Evolutionary conservation across 345 rosid species (phyloP).

Genomic region (Melastoma malabathricum): DNA sequence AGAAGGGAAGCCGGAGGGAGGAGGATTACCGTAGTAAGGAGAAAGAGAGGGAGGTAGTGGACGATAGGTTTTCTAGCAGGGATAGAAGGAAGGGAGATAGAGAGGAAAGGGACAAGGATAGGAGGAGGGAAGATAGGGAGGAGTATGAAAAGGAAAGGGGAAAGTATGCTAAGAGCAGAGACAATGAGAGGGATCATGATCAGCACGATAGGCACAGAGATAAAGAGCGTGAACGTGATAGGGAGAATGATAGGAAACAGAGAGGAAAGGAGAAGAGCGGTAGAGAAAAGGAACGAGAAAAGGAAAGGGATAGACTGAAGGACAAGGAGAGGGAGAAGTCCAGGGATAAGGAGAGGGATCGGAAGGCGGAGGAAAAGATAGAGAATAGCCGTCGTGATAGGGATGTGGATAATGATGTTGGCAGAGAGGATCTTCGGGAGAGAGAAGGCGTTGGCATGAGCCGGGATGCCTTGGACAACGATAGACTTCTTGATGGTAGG

Average conservation of each 20-base stretch:
- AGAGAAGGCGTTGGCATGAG: constrained; percentile 23
- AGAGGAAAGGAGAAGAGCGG: constrained; percentile 33
- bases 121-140: constrained; percentile 23
- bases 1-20: constrained; percentile 4
- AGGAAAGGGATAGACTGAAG: constrained; percentile 17
- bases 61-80: constrained; percentile 4
- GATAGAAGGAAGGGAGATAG: constrained; percentile 7
- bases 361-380: constrained; percentile 29
- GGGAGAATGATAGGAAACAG: constrained; percentile 17
- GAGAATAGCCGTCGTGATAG: constrained; percentile 17
- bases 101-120: constrained; percentile 23
- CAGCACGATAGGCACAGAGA: constrained; percentile 21
- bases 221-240: constrained; percentile 32
- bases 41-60: constrained; percentile 2
- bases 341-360: constrained; percentile 26
- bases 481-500: constrained; percentile 17
- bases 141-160: constrained; percentile 15
- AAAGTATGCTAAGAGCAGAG: constrained; percentile 31
- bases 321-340: constrained; percentile 16
- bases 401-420: constrained; percentile 22
- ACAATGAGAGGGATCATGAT: constrained; percentile 26
- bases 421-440: constrained; percentile 25
- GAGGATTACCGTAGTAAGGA: constrained; percentile 7
- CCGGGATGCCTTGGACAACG: constrained; percentile 20
- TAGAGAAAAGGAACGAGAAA: constrained; percentile 22